Conservation (phyloP, 1,284 basidiomycete genomes). For the Fomitopsis pinicola region DNA sequence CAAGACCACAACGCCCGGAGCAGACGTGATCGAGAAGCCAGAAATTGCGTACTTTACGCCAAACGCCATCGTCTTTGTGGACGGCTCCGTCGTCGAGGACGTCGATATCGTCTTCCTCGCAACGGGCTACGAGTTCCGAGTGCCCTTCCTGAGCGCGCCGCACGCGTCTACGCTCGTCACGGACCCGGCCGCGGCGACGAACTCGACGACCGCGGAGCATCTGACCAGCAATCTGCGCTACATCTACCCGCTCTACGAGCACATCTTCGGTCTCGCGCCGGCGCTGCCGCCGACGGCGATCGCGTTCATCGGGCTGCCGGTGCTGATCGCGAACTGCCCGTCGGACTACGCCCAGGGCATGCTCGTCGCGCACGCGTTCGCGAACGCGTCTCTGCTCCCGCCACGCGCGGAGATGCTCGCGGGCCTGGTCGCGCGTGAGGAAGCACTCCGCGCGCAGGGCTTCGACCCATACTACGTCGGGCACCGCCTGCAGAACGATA, state of each 20-base stretch:
- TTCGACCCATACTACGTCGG: slow-evolving; percentile 47
- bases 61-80: slow-evolving; percentile 40
- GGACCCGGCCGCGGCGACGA: slow-evolving; percentile 14
- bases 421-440: slow-evolving; percentile 40
- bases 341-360: slow-evolving; percentile 48
- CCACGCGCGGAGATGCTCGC: slow-evolving; percentile 35
- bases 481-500: slow-evolving; percentile 36
- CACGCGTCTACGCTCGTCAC: slow-evolving; percentile 20
- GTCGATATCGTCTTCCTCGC: slow-evolving; percentile 47
- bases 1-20: slow-evolving; percentile 23
- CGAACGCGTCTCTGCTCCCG: slow-evolving; percentile 37
- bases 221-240: slow-evolving; percentile 49
- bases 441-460: slow-evolving; percentile 31
- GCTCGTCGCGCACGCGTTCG: slow-evolving; percentile 41
- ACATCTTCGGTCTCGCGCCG: slow-evolving; percentile 47
- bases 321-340: slow-evolving; percentile 42
- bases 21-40: slow-evolving; percentile 33
- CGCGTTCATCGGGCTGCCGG: slow-evolving; percentile 48
- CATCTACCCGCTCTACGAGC: slow-evolving; percentile 49
- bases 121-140: slow-evolving; percentile 49
- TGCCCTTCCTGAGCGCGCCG: slow-evolving; percentile 45
- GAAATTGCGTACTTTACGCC: slow-evolving; percentile 45
- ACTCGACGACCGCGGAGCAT: slow-evolving; percentile 22
- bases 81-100: slow-evolving; percentile 34
- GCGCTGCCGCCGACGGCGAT: slow-evolving; percentile 45